Evolutionary conservation across 345 rosid genomes (phyloP).

Genomic region (Brassica juncea): DNA sequence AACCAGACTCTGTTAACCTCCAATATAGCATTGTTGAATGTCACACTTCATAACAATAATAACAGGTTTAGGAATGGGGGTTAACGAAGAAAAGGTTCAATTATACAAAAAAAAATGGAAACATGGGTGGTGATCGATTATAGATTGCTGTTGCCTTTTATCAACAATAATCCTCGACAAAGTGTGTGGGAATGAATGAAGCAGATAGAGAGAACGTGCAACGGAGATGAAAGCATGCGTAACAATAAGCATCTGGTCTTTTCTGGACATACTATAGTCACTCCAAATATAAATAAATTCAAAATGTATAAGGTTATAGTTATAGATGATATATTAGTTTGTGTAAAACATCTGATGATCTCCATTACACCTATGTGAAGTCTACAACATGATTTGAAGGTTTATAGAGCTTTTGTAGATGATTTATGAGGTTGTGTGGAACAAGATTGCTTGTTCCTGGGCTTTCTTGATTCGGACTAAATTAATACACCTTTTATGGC

Average conservation of each 20-base stretch:
- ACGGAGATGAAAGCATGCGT: neutral
- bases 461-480: constrained; percentile 6
- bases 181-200: constrained; percentile 16
- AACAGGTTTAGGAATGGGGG: too few relatives aligned
- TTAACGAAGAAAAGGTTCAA: neutral
- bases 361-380: neutral
- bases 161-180: constrained; percentile 19
- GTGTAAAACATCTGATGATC: neutral
- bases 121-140: constrained; percentile 28
- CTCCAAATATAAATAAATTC: neutral
- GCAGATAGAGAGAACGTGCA: constrained; percentile 20
- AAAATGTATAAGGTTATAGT: too few relatives aligned
- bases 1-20: too few relatives aligned
- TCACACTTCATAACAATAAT: too few relatives aligned
- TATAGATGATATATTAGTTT: neutral
- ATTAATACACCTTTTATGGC: neutral
- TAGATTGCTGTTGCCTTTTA: neutral
- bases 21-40: too few relatives aligned
- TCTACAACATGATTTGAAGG: neutral
- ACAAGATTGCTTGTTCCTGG: neutral
- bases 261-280: neutral
- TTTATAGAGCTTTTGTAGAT: neutral
- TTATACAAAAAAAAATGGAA: neutral
- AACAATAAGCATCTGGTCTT: constrained; percentile 1
- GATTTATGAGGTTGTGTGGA: neutral